Percentiles rank a stretch among this genome's conserved stretches.
Evolutionary conservation across 306 rosid species (phyloP).

Genomic region (Cyamopsis tetragonoloba): DNA sequence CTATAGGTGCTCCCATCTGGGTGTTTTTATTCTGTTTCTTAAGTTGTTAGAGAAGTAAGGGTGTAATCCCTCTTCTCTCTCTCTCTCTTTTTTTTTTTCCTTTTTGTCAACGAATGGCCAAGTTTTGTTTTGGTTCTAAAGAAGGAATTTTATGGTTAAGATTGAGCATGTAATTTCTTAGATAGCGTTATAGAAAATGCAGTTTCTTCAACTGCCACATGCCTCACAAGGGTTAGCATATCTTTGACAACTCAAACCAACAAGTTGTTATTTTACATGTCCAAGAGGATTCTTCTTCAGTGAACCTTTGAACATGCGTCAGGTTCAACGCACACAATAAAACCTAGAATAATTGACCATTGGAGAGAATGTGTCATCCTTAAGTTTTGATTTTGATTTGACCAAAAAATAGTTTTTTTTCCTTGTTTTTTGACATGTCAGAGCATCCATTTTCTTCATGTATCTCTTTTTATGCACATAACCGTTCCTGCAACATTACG

Average conservation of each 20-base stretch:
- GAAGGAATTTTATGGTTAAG: neutral
- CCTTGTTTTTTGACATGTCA: neutral
- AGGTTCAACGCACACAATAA: neutral
- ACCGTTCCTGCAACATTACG: neutral
- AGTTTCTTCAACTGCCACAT: neutral
- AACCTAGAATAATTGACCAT: neutral
- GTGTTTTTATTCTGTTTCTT: too few species aligned
- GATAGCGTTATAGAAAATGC: neutral
- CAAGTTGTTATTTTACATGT: neutral
- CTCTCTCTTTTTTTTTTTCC: neutral
- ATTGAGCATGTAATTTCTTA: neutral
- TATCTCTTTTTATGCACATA: neutral
- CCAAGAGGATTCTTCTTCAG: neutral
- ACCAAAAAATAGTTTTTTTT: too few species aligned
- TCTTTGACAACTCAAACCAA: slow-evolving; percentile 5
- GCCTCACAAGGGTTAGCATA: neutral
- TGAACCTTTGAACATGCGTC: neutral
- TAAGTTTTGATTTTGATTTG: too few species aligned
- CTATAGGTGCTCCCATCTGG: too few species aligned
- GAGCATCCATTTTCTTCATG: neutral
- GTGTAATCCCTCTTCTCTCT: too few species aligned
- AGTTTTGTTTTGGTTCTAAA: neutral
- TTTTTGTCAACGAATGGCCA: neutral
- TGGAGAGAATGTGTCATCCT: neutral
- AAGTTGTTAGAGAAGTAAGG: too few species aligned